These are phyloP conservation scores for Coffea canephora DNA, from an alignment of 257 asterid species.

Conservation along the genomic window DNA sequence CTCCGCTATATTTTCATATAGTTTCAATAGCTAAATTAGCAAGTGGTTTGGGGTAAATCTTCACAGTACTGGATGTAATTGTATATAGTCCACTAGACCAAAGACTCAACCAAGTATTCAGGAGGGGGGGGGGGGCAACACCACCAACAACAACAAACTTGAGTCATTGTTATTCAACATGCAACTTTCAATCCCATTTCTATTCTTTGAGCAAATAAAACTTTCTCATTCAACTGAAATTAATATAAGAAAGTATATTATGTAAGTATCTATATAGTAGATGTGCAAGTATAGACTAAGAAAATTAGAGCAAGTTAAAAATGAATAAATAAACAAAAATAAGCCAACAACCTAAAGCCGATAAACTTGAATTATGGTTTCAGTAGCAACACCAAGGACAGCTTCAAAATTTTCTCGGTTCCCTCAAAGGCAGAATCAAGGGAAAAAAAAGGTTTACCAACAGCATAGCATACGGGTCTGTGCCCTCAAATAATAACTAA, in stretches of 20 bases:
- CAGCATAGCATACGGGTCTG: background rate
- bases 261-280: too few species aligned
- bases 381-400: background rate
- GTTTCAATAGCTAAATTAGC: background rate
- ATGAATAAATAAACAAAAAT: too few species aligned
- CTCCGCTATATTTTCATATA: background rate
- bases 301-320: too few species aligned
- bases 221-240: too few species aligned
- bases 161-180: background rate
- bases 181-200: background rate
- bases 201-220: too few species aligned
- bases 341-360: too few species aligned
- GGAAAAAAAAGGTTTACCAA: too few species aligned
- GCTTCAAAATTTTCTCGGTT: background rate
- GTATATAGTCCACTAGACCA: background rate
- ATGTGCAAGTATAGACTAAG: too few species aligned
- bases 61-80: too few species aligned
- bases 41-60: background rate
- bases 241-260: too few species aligned
- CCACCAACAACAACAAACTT: background rate
- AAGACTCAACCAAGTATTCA: background rate
- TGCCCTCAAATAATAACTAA: background rate
- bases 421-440: background rate
- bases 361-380: too few species aligned
- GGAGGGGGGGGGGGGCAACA: too few species aligned